Evolutionary conservation across 2,329 filamentous ascomycete species (phyloP), one percentile per base, ranked within the genome.

Genomic region (Aspergillus ibericus): DNA sequence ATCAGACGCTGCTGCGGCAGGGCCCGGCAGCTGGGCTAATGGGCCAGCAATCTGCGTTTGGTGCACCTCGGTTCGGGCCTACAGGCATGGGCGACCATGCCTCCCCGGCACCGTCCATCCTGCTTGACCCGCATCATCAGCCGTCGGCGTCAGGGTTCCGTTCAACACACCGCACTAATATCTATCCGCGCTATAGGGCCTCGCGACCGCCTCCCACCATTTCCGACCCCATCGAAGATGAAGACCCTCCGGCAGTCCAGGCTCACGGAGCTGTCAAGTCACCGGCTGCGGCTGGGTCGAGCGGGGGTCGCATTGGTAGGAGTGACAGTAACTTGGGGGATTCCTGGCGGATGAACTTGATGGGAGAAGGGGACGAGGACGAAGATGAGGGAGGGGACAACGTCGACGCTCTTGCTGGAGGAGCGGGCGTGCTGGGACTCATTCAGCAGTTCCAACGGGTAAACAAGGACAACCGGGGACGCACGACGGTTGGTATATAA

Each of bases 371-470:
- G 18, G 66, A 74, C 38, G 69, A 78, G 9, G 71, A 69, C 20
- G 78, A 73, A 3, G 82, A 82, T 4, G 80, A 80, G 15, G 76
- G 75, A 13, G 76, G 74, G 8, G 80, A 81, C 29, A 78, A 80
- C 53, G 78, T 82, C 7, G 78, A 81, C 16, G 76, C 73, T 8
- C 71, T 79, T 29, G 73, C 73, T 27, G 77, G 76, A 0, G 81
- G 81, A 4, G 81, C 79, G 2, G 87, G 87, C 2, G 86, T 89
- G 5, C 72, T 90, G 58, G 87, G 87, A 8, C 72, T 90, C 64
- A 78, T 90, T 57, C 84, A 87, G 69, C 85, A 90, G 67, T 89
- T 89, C 66, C 85, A 87, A 61, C 86, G 84, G 72, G 85, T 83
- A 36, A 75, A 73, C 49, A 72, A 72, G 46, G 74, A 76, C 51